Percentiles rank a stretch among this genome's conserved stretches.
phyloP scores from a whole-genome alignment of 1,139 yeast genomes.

The Pneumocystis jirovecii region DNA sequence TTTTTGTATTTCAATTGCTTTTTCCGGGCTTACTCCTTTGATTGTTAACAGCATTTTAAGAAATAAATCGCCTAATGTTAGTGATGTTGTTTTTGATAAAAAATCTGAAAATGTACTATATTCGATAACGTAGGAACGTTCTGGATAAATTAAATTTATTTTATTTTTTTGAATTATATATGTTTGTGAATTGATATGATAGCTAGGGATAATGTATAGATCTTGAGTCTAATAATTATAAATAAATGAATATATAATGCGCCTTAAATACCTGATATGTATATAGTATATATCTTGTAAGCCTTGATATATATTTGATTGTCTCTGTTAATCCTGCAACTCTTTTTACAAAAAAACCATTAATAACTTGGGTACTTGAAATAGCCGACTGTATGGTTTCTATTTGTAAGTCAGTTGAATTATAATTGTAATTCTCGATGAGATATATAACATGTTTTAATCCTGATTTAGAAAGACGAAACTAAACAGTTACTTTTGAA shows the following conservation, averaged over 20 bases:
- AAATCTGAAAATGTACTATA: conserved; percentile 53
- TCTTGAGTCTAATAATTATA: conserved; percentile 1
- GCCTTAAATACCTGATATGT: conserved; percentile 13
- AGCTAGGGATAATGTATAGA: conserved; percentile 15
- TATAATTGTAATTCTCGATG: conserved; percentile 56
- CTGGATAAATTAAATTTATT: conserved; percentile 7
- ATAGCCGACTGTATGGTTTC: conserved; percentile 67
- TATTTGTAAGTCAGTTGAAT: conserved; percentile 34
- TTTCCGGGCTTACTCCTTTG: conserved; percentile 69
- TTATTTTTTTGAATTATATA: conserved; percentile 10
- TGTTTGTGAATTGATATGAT: conserved; percentile 11
- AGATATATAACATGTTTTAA: conserved; percentile 56
- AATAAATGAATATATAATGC: neutral
- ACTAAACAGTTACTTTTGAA: conserved; percentile 12
- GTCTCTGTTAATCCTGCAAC: conserved; percentile 68
- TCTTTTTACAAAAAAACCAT: conserved; percentile 52
- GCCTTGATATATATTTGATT: conserved; percentile 40
- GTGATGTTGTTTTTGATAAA: conserved; percentile 53
- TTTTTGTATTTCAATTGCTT: conserved; percentile 62
- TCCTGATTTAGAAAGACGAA: conserved; percentile 54
- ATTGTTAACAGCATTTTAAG: conserved; percentile 63
- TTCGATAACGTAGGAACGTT: conserved; percentile 11
- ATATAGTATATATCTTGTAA: conserved; percentile 38
- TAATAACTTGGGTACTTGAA: conserved; percentile 51
- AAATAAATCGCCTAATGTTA: conserved; percentile 63